Evolutionary conservation across 768 basidiomycete genomes (phyloP).

Genomic region (Cyclocybe aegerita): DNA sequence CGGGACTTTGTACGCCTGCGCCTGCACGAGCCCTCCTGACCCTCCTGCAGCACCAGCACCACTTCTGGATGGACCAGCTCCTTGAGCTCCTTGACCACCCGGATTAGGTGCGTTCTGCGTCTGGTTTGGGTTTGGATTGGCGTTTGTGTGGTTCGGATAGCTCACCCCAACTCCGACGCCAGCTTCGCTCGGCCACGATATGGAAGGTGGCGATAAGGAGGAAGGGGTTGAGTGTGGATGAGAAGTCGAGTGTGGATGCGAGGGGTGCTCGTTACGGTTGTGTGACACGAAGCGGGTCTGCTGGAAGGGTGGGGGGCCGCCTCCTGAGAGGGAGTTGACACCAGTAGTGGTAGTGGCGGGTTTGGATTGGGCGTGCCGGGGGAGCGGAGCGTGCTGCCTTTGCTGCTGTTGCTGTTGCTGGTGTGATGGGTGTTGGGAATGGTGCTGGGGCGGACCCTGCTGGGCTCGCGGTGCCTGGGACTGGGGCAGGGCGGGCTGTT

Average conservation of each 20-base stretch:
- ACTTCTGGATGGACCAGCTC: too few relatives aligned
- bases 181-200: conserved; percentile 13
- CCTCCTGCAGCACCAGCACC: too few relatives aligned
- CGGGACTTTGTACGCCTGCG: too few relatives aligned
- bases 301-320: not conserved
- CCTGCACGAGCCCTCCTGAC: too few relatives aligned
- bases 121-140: too few relatives aligned
- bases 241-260: conserved; percentile 12
- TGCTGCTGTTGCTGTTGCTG: not conserved
- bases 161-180: too few relatives aligned
- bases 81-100: too few relatives aligned
- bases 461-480: conserved; percentile 5
- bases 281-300: conserved; percentile 1
- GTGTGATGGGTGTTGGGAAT: conserved; percentile 7
- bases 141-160: too few relatives aligned
- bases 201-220: conserved; percentile 14
- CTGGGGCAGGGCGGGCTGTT: conserved; percentile 11
- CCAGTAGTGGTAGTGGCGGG: not conserved
- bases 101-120: too few relatives aligned
- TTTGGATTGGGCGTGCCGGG: not conserved
- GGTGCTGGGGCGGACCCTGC: conserved; percentile 12
- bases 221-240: conserved; percentile 10
- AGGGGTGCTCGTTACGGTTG: conserved; percentile 9
- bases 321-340: too few relatives aligned
- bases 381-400: not conserved